These are phyloP conservation scores for Zea luxurians DNA, from an alignment of 176 grass and related monocot species.

Conservation along the genomic window DNA sequence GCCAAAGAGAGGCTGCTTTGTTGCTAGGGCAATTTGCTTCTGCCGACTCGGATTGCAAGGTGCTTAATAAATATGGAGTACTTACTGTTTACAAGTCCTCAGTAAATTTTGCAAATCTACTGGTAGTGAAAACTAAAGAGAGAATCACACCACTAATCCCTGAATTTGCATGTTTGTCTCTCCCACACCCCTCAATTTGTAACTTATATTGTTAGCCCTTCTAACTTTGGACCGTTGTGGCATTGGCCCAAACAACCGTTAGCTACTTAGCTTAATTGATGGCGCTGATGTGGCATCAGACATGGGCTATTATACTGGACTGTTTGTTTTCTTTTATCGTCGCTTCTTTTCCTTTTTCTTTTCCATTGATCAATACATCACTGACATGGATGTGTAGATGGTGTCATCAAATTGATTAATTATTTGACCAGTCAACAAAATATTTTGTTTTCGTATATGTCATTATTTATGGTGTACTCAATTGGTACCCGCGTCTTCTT, in stretches of 20 bases:
- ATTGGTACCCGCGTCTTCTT: neutral
- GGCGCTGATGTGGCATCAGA: neutral
- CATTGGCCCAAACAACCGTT: neutral
- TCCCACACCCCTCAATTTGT: neutral
- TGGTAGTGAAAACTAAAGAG: neutral
- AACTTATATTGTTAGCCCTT: neutral
- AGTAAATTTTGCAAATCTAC: constrained; percentile 3
- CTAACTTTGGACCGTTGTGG: neutral
- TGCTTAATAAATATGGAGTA: constrained; percentile 27
- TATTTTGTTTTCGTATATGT: neutral
- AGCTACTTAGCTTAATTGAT: neutral
- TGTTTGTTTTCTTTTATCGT: neutral
- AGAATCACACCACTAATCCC: neutral
- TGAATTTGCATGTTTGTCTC: neutral
- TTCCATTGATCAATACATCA: neutral
- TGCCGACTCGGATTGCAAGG: constrained; percentile 97
- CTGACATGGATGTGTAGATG: neutral
- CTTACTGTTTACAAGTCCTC: neutral
- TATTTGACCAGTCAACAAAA: neutral
- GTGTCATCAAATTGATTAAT: neutral
- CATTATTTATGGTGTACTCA: neutral
- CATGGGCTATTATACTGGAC: neutral
- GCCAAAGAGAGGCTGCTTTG: constrained; percentile 99
- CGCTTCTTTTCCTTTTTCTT: neutral
- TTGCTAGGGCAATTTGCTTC: constrained; percentile 98